phyloP scores from a whole-genome alignment of 2,329 filamentous ascomycete genomes.

The Remersonia thermophila region DNA sequence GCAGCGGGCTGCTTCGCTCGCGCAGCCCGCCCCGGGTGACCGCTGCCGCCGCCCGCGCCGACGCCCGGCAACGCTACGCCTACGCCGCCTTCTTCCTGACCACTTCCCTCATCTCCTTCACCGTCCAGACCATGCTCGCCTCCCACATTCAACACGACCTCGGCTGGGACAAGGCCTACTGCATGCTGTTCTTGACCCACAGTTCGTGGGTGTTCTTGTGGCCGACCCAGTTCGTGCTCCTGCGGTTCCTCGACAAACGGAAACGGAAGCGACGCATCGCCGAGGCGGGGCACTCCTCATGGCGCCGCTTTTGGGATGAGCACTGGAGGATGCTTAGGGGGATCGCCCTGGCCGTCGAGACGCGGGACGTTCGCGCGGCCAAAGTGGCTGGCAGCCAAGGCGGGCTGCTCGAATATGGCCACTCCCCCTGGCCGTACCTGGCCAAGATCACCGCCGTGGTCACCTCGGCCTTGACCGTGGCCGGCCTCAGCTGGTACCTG shows the following conservation, averaged over 20 bases:
- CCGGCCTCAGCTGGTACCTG: conserved; percentile 89
- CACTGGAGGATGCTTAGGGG: conserved; percentile 39
- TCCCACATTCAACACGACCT: conserved; percentile 88
- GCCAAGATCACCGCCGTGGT: conserved; percentile 67
- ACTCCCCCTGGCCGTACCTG: conserved; percentile 53
- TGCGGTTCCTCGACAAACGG: conserved; percentile 44
- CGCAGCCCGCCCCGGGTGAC: conserved; percentile 54
- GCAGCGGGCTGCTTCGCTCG: conserved; percentile 46
- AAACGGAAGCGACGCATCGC: not conserved
- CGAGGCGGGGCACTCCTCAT: conserved; percentile 45
- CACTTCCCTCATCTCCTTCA: conserved; percentile 76
- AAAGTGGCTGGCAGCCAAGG: conserved; percentile 9
- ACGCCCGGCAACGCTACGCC: conserved; percentile 71
- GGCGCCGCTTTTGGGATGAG: conserved; percentile 71
- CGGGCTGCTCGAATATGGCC: conserved; percentile 11
- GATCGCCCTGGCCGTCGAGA: conserved; percentile 71
- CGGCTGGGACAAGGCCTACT: conserved; percentile 97
- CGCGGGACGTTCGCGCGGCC: conserved; percentile 44
- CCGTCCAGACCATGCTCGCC: conserved; percentile 88
- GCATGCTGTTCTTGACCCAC: conserved; percentile 97
- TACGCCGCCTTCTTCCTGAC: conserved; percentile 76
- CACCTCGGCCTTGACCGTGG: conserved; percentile 76
- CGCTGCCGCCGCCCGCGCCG: conserved; percentile 43
- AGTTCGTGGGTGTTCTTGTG: conserved; percentile 86
- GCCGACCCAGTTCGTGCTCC: conserved; percentile 68